Base-by-base conservation (phyloP, 176 grass and related monocot genomes). In the Urochloa ruziziensis region DNA sequence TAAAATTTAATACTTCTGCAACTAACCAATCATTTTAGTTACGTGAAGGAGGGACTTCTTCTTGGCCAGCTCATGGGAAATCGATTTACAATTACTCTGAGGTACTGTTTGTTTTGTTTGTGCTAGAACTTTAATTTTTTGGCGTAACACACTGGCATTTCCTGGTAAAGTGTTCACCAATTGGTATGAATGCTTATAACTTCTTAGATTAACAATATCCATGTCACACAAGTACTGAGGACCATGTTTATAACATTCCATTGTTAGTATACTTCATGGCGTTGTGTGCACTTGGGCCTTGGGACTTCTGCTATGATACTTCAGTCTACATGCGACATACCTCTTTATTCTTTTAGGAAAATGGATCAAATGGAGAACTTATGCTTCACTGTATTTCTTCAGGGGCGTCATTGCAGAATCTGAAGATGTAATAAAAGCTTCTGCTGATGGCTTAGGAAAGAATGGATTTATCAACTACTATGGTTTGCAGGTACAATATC, bases 381-480 rank as follows among this genome's bases (percentile, higher is more conserved):
- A 83, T 78, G 37, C 62, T 89, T 89, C 60, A 48, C 48, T 83
- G 36, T 71, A 70, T 87, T 74, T 15, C 75, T 80, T 81, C 84
- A 99, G 96, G 69, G 87, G 77, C n/a, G 91, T 99, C 9, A 36
- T 79, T 92, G 93, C 91, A 78, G 87, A 93, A 80, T 99, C 87
- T 13, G 93, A 99, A 84, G 85, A 88, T 39, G 46, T 86, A 82
- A 92, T 99, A 81, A 95, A 90, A 84, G 62, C 80, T 86, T 87
- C 96, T 79, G 69, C 87, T 67, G 67, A 92, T 88, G 85, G 91
- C 24, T 83, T 99, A 77, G 83, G 85, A 92, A 94, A 86, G 67
- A 83, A 90, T 82, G 96, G 96, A 60, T 99, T 96, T 87, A 95
- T 99, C 81, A 99, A 96, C 74, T 99, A 99, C 66, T 99, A 87